Base-by-base conservation (phyloP, 495 filamentous ascomycete species). In the Neurospora tetrasperma region DNA sequence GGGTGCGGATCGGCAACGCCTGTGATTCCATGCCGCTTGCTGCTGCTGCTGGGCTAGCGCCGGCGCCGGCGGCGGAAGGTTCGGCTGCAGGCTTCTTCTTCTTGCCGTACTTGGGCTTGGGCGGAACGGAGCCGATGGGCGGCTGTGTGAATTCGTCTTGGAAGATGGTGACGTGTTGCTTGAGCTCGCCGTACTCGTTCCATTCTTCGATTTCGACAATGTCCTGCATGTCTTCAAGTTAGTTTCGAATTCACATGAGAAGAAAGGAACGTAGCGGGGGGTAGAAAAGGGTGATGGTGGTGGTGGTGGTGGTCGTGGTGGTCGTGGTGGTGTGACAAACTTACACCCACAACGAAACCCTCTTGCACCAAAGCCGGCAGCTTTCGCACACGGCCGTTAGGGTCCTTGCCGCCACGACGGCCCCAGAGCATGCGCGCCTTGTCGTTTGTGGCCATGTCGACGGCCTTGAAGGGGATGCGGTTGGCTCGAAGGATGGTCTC, bases 151-250 rank as follows among this genome's bases (percentile, higher is more conserved):
- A 81, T 83, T 88, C 76, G 85, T 89, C 78, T 81, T 85, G 84
- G 82, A 83, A 84, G 76, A 87, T 83, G 59, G 79, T 90, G 71
- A 98, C 85, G 73, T 92, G 88, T 80, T 96, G 88, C 80, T 96
- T 94, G 71, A 99, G 87, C 84, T 98, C 96, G 78, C 92, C 95
- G 78, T 95, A 97, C 77, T 99, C 96, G 82, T 99, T 99, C 96
- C 96, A 98, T 79, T 98, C 96, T 84, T 99, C 96, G 72, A 97
- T 88, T 78, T 98, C 88, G 72, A 97, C 93, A 35, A 97, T 85
- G 79, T 98, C 96, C 94, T 97, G 74, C 38, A 68, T 2, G 43
- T 2, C 1, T 16, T 4, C 6, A n/a, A 20, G 69, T 70, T 70
- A 72, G 69, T 31, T 71, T 38, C 31, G 16, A 12, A 16, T 16